Conservation (phyloP, 805 yeast genomes). For the Hanseniaspora jakobsenii region DNA sequence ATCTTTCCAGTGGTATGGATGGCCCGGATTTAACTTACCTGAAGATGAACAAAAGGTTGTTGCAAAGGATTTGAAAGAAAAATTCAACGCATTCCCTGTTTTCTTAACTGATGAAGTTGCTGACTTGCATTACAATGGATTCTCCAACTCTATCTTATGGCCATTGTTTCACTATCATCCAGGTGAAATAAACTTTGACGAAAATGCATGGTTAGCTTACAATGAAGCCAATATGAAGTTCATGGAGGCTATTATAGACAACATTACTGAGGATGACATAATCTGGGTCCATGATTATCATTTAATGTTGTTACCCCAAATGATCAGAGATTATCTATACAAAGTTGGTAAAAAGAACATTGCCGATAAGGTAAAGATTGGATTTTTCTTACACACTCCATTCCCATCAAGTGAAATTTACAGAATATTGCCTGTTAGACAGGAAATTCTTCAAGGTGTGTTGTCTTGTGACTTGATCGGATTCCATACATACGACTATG, state of each 20-base stretch:
- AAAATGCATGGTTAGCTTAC: slow-evolving; percentile 95
- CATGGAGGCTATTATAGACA: slow-evolving; percentile 58
- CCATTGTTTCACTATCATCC: slow-evolving; percentile 98
- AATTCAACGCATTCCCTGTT: slow-evolving; percentile 84
- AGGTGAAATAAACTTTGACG: slow-evolving; percentile 97
- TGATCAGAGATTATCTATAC: slow-evolving; percentile 55
- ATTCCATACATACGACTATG: slow-evolving; percentile 98
- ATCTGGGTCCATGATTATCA: slow-evolving; percentile 99
- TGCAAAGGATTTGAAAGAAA: slow-evolving; percentile 52
- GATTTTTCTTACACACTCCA: slow-evolving; percentile 93
- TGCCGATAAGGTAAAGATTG: slow-evolving; percentile 54
- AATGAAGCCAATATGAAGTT: slow-evolving; percentile 80
- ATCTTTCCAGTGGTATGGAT: slow-evolving; percentile 93
- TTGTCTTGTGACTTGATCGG: slow-evolving; percentile 90
- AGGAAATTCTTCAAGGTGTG: slow-evolving; percentile 83
- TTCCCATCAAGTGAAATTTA: slow-evolving; percentile 96
- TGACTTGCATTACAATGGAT: slow-evolving; percentile 92
- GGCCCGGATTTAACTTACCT: slow-evolving; percentile 91
- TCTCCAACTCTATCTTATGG: slow-evolving; percentile 90
- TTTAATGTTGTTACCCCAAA: slow-evolving; percentile 83
- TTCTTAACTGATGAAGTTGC: slow-evolving; percentile 81
- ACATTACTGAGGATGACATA: slow-evolving; percentile 68
- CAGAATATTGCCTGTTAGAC: slow-evolving; percentile 87
- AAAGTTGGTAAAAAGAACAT: slow-evolving; percentile 17
- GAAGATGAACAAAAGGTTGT: slow-evolving; percentile 60